Percentiles rank a stretch among this genome's conserved stretches.
phyloP scores from a whole-genome alignment of 495 filamentous ascomycete species.

The Trichoderma asperelloides region DNA sequence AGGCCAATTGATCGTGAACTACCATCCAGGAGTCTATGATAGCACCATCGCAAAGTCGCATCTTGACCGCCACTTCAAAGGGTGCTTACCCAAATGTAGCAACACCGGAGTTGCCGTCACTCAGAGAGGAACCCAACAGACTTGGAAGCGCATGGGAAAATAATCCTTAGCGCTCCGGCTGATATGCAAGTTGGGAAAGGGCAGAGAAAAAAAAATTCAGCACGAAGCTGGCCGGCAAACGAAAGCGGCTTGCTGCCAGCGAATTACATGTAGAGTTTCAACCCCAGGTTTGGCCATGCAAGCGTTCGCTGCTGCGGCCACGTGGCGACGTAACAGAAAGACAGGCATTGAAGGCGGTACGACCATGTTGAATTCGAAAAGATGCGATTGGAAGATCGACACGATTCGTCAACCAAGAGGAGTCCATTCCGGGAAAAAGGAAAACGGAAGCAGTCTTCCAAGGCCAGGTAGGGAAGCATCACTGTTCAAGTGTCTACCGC shows the following conservation, averaged over 20 bases:
- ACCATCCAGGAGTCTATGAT: background rate
- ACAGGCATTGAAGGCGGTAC: background rate
- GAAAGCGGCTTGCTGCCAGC: background rate
- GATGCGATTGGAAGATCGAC: background rate
- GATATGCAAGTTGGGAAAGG: background rate
- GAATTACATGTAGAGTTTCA: background rate
- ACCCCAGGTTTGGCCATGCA: conserved; percentile 1
- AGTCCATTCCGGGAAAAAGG: background rate
- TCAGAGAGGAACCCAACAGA: background rate
- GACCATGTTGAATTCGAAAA: background rate
- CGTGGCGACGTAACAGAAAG: conserved; percentile 5
- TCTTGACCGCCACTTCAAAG: conserved; percentile 2
- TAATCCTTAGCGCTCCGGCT: background rate
- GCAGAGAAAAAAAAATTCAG: background rate
- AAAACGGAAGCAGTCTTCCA: background rate
- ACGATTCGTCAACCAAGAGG: background rate
- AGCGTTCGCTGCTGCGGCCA: background rate
- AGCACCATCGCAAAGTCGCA: background rate
- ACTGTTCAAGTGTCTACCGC: background rate
- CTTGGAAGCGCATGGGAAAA: background rate
- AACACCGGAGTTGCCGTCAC: background rate
- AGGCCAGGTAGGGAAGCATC: background rate
- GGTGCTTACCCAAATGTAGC: background rate
- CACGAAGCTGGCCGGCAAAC: background rate
- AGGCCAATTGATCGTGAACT: background rate